phyloP scores from a whole-genome alignment of 805 yeast species.

The Suhomyces vadensis region DNA sequence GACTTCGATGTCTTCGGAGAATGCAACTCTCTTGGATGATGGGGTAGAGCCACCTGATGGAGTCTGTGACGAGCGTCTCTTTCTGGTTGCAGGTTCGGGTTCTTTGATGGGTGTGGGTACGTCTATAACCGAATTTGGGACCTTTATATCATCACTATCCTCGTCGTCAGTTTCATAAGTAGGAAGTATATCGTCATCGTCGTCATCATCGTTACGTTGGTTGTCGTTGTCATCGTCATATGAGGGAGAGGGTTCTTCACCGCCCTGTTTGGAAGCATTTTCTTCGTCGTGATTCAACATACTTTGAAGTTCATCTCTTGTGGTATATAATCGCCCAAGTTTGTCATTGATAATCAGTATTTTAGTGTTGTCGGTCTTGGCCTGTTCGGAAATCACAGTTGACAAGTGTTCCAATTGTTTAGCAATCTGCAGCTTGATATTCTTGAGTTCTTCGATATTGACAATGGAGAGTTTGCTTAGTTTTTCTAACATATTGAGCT shows the following conservation, averaged over 20 bases:
- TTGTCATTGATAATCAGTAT: slow-evolving; percentile 29
- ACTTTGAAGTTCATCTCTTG: slow-evolving; percentile 34
- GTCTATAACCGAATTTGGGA: neutral
- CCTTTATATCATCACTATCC: slow-evolving; percentile 12
- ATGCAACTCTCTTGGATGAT: slow-evolving; percentile 38
- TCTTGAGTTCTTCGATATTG: slow-evolving; percentile 34
- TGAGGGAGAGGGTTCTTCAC: slow-evolving; percentile 33
- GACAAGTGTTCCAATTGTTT: slow-evolving; percentile 27
- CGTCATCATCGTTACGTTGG: slow-evolving; percentile 15
- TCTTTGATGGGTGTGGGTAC: neutral
- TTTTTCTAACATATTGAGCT: slow-evolving; percentile 40
- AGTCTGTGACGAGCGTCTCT: slow-evolving; percentile 22
- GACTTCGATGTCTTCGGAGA: slow-evolving; percentile 42
- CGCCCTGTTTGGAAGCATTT: slow-evolving; percentile 1
- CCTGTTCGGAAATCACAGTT: slow-evolving; percentile 25
- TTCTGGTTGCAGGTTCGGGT: slow-evolving; percentile 13
- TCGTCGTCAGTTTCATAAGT: slow-evolving; percentile 19
- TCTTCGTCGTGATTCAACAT: slow-evolving; percentile 22
- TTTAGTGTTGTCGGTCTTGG: slow-evolving; percentile 36
- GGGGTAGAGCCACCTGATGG: slow-evolving; percentile 28
- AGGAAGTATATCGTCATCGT: slow-evolving; percentile 17
- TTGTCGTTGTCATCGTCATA: slow-evolving; percentile 20
- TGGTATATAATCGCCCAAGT: slow-evolving; percentile 26
- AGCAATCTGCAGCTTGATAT: slow-evolving; percentile 27
- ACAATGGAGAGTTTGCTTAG: slow-evolving; percentile 33